These are phyloP conservation scores for Hypoxylon sp. DNA, from an alignment of 2,329 filamentous ascomycete species.

Conservation along the genomic window DNA sequence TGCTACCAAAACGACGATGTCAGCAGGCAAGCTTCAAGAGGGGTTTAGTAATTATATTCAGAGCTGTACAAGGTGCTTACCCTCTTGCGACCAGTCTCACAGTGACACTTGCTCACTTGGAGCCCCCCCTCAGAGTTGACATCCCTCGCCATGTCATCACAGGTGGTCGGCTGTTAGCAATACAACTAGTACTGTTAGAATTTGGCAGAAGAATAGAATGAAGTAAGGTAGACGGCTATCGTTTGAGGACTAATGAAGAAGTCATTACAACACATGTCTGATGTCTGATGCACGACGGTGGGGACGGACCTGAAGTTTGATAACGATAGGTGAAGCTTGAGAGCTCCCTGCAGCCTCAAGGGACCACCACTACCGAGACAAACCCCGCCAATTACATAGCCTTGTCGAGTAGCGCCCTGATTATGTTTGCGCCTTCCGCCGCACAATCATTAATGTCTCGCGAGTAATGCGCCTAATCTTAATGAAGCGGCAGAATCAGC, in stretches of 20 bases:
- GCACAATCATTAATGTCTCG: neutral
- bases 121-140: conserved; percentile 41
- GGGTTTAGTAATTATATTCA: neutral
- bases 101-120: conserved; percentile 46
- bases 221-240: conserved; percentile 1
- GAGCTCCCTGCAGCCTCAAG: conserved; percentile 27
- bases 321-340: conserved; percentile 34
- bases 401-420: neutral
- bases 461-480: neutral
- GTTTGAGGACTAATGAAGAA: conserved; percentile 24
- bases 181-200: neutral
- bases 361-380: conserved; percentile 11
- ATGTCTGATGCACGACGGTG: conserved; percentile 23
- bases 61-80: conserved; percentile 36
- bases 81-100: conserved; percentile 47
- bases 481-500: conserved; percentile 6
- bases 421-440: conserved; percentile 8
- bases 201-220: neutral
- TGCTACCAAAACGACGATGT: conserved; percentile 40
- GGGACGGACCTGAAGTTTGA: conserved; percentile 16
- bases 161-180: conserved; percentile 11
- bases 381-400: conserved; percentile 21
- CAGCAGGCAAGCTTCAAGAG: neutral
- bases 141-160: conserved; percentile 44
- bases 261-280: conserved; percentile 29